Evolutionary conservation across 495 filamentous ascomycete species (phyloP), one percentile per base, ranked within the genome.

Genomic region (Podospora comata): DNA sequence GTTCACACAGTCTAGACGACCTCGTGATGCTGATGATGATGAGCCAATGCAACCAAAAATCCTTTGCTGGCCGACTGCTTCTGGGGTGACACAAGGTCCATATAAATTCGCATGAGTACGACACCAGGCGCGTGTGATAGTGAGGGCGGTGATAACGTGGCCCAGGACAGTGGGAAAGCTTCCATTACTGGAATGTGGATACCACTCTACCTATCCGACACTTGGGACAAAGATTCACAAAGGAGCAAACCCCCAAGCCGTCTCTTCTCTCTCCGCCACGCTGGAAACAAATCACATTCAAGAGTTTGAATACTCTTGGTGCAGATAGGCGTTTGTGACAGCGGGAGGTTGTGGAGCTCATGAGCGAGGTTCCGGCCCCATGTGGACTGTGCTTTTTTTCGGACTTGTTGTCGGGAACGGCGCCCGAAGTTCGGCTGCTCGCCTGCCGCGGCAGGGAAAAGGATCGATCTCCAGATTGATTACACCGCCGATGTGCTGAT

Each of bases 401-500:
- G 19, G 23, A 0, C 55, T 58, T 20, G n/a, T 26, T 20, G 11
- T 58, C 55, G 55, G 55, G 55, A 58, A 20, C 55, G 55, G 55
- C 5, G n/a, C 55, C 62, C 32, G 32, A 23, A 54, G 16, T 23
- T 53, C 34, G 39, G 32, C 60, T 34, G 60, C 60, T 34, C 39
- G 39, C 20, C 60, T 7, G 30, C 53, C 26, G 30, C 26, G 48
- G 2, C 27, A 2, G 61, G 15, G 48, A 55, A 23, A 64, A 48
- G 20, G 67, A 26, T 20, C n/a, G 55, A 58, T 58, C n/a, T 19
- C 62, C n/a, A 19, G 55, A 19, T 26, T 20, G 55, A 58, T 19
- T 58, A 58, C 69, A 70, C 69, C 69, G 69, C 69, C 62, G 27
- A 13, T 48, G 39, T 63, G 39, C 53, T 54, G 28, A 60, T 61